Evolutionary conservation across 805 yeast genomes (phyloP), one percentile per base, ranked within the genome.

Genomic region (Ogataea ganodermae): DNA sequence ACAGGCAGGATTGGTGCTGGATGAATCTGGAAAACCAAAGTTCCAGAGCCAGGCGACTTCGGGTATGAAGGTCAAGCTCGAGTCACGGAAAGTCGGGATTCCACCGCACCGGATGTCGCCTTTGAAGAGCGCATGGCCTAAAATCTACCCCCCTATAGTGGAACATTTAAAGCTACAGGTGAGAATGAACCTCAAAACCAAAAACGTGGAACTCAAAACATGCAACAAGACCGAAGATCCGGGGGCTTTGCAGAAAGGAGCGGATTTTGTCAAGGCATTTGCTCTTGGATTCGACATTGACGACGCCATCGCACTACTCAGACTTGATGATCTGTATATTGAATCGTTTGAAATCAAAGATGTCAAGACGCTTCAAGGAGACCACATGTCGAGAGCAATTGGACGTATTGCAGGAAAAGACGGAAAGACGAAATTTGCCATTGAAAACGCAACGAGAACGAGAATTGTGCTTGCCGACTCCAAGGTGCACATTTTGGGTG

Each of bases 331-430:
- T 69, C 78, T 94, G 55, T 94, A 91, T 73, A 91, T 94, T 55
- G 99, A 94, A 70, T 89, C 98, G 4, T 94, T 94, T 65, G 99
- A 94, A 67, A 79, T 94, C 60, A 94, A 94, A 67, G 99, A 94
- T 69, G 97, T 94, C 48, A 95, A 94, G 71, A 92, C 97, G 4
- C 74, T 94, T 57, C 83, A 82, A 23, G 99, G 98, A 22, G 99
- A 94, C 71, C 99, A 94, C 79, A 76, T 94, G 66, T 86, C 96
- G 44, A 85, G 99, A 78, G 99, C 99, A 6, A 94, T 94, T 66
- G 99, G 99, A 63, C 89, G 99, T 78, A 94, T 94, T 69, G 99
- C 99, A 12, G 99, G 99, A 69, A 95, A 94, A 66, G 99, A 94
- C 66, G 99, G 99, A 64, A 92, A 91, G 71, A 94, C 98, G 52